phyloP scores from a whole-genome alignment of 2,329 filamentous ascomycete genomes.

The Coleophoma cylindrospora region DNA sequence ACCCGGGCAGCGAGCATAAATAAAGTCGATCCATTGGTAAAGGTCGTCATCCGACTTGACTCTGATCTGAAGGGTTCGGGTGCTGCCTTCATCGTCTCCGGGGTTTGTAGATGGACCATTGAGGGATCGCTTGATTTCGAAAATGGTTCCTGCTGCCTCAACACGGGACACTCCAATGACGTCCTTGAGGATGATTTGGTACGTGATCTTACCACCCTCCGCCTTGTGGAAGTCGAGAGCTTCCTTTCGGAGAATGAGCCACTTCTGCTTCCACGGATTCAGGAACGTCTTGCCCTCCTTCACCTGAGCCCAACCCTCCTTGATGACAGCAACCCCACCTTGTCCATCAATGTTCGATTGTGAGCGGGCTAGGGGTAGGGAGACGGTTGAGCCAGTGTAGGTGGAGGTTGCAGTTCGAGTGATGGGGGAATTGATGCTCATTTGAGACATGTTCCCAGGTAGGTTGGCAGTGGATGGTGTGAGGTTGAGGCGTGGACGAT shows the following conservation, averaged over 20 bases:
- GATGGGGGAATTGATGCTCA: conserved; percentile 67
- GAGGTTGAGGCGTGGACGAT: conserved; percentile 75
- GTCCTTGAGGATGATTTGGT: conserved; percentile 79
- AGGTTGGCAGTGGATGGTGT: conserved; percentile 69
- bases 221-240: conserved; percentile 93
- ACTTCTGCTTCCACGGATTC: conserved; percentile 84
- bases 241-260: conserved; percentile 86
- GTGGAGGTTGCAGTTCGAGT: conserved; percentile 61
- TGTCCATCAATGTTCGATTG: conserved; percentile 50
- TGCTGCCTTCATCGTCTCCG: conserved; percentile 67
- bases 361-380: conserved; percentile 62
- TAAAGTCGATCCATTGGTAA: conserved; percentile 98
- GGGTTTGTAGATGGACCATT: conserved; percentile 66
- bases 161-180: conserved; percentile 88
- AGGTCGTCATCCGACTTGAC: conserved; percentile 95
- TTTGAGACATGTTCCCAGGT: conserved; percentile 72
- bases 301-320: conserved; percentile 77
- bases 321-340: conserved; percentile 69
- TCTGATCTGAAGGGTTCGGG: conserved; percentile 82
- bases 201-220: conserved; percentile 81
- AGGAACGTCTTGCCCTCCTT: conserved; percentile 90
- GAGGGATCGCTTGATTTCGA: conserved; percentile 80
- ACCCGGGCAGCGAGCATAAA: conserved; percentile 92
- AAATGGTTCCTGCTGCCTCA: conserved; percentile 85
- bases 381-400: conserved; percentile 68